Evolutionary conservation across 345 rosid genomes (phyloP).

Genomic region (Adansonia digitata): DNA sequence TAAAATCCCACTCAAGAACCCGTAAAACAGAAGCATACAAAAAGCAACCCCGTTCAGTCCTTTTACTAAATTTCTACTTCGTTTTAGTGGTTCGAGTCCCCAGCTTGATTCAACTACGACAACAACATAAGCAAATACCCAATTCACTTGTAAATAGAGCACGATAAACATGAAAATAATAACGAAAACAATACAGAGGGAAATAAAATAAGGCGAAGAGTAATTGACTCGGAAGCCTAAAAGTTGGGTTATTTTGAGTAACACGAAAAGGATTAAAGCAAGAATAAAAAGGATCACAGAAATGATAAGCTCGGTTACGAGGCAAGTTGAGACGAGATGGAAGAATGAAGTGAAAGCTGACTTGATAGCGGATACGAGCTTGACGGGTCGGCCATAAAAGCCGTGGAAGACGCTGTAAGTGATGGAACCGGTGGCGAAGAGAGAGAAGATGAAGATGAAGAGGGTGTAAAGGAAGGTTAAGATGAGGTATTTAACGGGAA

Average conservation of each 20-base stretch:
- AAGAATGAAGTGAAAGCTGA: constrained; percentile 53
- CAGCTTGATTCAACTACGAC: constrained; percentile 67
- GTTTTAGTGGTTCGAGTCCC: constrained; percentile 58
- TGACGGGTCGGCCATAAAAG: constrained; percentile 86
- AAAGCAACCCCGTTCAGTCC: constrained; percentile 47
- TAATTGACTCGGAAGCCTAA: constrained; percentile 20
- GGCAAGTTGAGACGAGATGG: constrained; percentile 41
- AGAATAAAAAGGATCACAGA: constrained; percentile 24
- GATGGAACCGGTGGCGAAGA: constrained; percentile 56
- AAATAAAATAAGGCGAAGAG: constrained; percentile 35
- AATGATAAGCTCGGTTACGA: constrained; percentile 24
- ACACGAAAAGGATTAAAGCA: constrained; percentile 22
- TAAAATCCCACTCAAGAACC: constrained; percentile 21
- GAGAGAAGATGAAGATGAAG: constrained; percentile 32
- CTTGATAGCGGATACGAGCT: constrained; percentile 49
- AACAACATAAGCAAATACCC: constrained; percentile 46
- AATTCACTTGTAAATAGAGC: constrained; percentile 38
- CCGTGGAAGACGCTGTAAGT: constrained; percentile 65
- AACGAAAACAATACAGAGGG: constrained; percentile 10
- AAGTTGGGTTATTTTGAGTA: constrained; percentile 21
- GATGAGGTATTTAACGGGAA: constrained; percentile 6
- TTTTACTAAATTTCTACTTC: constrained; percentile 46
- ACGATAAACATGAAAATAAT: constrained; percentile 15
- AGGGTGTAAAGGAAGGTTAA: constrained; percentile 28
- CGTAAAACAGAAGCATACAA: constrained; percentile 31